These are phyloP conservation scores for Wallacemonas sp. DNA, from an alignment of 208 protist species.

Conservation along the genomic window DNA sequence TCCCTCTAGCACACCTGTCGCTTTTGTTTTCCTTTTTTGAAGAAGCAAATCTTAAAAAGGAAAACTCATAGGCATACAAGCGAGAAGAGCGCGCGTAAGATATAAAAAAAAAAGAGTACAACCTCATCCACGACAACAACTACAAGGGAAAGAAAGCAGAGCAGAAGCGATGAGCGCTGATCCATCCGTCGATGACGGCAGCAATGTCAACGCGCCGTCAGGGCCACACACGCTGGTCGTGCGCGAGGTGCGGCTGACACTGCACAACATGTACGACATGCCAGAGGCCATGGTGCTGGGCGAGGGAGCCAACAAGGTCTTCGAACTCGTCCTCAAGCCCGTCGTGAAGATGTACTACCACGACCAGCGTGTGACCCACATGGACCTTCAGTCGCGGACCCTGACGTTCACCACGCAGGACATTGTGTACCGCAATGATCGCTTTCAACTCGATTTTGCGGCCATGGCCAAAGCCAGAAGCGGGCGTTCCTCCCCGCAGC, in stretches of 20 bases:
- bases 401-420: slow-evolving; percentile 45
- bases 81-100: no score
- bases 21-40: no score
- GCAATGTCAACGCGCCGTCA: background rate
- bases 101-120: no score
- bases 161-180: background rate
- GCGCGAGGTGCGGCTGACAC: slow-evolving; percentile 34
- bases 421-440: slow-evolving; percentile 46
- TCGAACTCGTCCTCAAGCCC: slow-evolving; percentile 58
- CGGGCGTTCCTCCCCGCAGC: slow-evolving; percentile 12
- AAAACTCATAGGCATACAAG: no score
- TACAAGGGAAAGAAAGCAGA: no score
- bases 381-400: slow-evolving; percentile 44
- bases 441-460: slow-evolving; percentile 61
- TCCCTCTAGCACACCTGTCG: no score
- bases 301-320: slow-evolving; percentile 31
- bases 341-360: slow-evolving; percentile 59
- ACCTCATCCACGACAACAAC: no score
- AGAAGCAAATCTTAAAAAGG: no score
- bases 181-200: background rate
- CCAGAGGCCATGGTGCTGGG: slow-evolving; percentile 58
- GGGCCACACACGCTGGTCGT: slow-evolving; percentile 17
- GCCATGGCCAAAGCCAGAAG: slow-evolving; percentile 16
- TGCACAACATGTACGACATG: slow-evolving; percentile 65
- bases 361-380: slow-evolving; percentile 42